Conservation (phyloP, 331 rosid species). For the Rosa hybrid region DNA sequence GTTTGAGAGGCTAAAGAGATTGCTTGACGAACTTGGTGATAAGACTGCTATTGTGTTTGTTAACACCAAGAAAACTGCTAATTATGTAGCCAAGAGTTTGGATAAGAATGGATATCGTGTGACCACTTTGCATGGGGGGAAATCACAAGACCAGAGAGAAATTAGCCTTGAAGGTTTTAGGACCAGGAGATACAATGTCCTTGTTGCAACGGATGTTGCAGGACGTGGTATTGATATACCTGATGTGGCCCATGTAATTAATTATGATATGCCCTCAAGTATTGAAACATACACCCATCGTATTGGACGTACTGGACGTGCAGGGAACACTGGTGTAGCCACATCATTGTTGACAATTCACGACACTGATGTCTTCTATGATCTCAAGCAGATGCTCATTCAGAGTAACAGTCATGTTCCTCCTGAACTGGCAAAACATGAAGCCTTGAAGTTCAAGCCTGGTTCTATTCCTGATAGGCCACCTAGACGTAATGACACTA, state of each 20-base stretch:
- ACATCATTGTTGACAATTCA: constrained; percentile 75
- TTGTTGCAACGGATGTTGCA: constrained; percentile 70
- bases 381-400: constrained; percentile 81
- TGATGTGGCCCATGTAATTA: constrained; percentile 67
- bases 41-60: constrained; percentile 75
- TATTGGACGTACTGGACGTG: constrained; percentile 86
- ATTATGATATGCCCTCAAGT: constrained; percentile 70
- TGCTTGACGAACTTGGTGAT: constrained; percentile 56
- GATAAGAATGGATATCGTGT: constrained; percentile 66
- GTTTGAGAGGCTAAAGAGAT: constrained; percentile 32
- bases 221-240: constrained; percentile 85
- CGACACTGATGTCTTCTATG: constrained; percentile 74
- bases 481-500: constrained; percentile 75
- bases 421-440: constrained; percentile 48
- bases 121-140: constrained; percentile 78
- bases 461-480: constrained; percentile 83
- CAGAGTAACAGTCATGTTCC: constrained; percentile 47
- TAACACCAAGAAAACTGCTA: constrained; percentile 66
- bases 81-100: constrained; percentile 26
- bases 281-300: constrained; percentile 81
- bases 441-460: constrained; percentile 78
- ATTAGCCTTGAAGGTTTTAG: constrained; percentile 59
- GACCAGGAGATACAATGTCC: constrained; percentile 72
- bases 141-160: constrained; percentile 79
- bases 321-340: constrained; percentile 81